Base-by-base conservation (phyloP, 1,139 yeast species). In the Candida neerlandica region DNA sequence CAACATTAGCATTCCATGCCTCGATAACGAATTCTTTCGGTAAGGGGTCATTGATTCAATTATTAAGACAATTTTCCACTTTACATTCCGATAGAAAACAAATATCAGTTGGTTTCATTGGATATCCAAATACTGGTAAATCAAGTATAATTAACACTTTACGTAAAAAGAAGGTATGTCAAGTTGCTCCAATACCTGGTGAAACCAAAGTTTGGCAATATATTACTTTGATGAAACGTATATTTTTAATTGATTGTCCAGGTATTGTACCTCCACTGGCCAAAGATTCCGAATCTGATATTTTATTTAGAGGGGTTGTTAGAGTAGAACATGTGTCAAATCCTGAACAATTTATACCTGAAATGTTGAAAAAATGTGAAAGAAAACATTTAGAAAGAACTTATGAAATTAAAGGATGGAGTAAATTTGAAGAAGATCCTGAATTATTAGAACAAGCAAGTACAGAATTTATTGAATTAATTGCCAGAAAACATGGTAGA, bases 171-270 rank as follows among this genome's bases (percentile, higher is more conserved):
- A 94, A 94, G 75, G 99, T 94, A 42, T 95, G 99, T 73, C 86
- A 82, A 44, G 98, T 94, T 45, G 99, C 99, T 1, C 99, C 99
- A 44, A 91, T 94, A 61, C 99, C 99, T 29, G 99, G 99, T 66
- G 99, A 94, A 67, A 94, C 99, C 43, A 94, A 94, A 71, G 98
- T 94, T 41, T 94, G 99, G 99, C 99, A 94, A 75, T 94, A 94
- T 73, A 91, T 94, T 62, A 92, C 99, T 2, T 78, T 94, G 63
- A 94, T 94, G 97, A 91, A 92, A 77, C 82, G 92, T 59, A 94
- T 94, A 48, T 94, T 91, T 70, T 77, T 94, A 61, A 94, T 94
- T 63, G 99, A 94, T 71, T 94, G 99, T 76, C 99, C 99, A 2
- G 99, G 99, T 70, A 92, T 94, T 65, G 99, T 95, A 5, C 99